Evolutionary conservation across 2,329 filamentous ascomycete species (phyloP).

Genomic region (Pyricularia sp.): DNA sequence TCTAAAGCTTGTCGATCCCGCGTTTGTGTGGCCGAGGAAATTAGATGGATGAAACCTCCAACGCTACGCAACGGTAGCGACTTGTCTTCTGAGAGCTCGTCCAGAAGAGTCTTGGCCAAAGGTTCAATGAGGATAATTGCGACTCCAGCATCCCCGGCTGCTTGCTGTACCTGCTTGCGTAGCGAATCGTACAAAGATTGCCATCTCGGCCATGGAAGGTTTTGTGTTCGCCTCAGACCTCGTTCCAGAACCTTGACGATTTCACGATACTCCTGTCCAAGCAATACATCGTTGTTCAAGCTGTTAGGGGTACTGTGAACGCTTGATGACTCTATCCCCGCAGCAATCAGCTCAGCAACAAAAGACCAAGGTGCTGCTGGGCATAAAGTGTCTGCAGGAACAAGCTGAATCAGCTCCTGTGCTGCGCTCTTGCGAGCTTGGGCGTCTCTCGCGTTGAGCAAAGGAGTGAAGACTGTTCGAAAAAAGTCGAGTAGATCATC

Average conservation of each 20-base stretch:
- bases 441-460: conserved; percentile 36
- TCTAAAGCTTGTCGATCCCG: conserved; percentile 51
- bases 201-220: conserved; percentile 35
- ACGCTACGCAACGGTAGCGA: conserved; percentile 16
- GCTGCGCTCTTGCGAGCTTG: conserved; percentile 32
- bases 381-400: conserved; percentile 30
- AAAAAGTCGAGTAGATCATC: conserved; percentile 33
- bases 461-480: conserved; percentile 40
- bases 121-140: conserved; percentile 59
- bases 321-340: conserved; percentile 27
- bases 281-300: conserved; percentile 28
- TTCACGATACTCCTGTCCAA: conserved; percentile 58
- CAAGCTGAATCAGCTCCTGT: conserved; percentile 35
- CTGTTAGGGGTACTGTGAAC: conserved; percentile 21
- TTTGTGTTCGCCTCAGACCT: conserved; percentile 38
- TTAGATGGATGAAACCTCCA: conserved; percentile 26
- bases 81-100: conserved; percentile 16
- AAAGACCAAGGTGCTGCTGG: conserved; percentile 39
- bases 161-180: conserved; percentile 40
- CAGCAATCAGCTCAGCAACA: conserved; percentile 31
- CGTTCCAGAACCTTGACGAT: conserved; percentile 53
- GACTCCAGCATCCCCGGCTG: conserved; percentile 55
- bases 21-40: conserved; percentile 38
- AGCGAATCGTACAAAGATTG: conserved; percentile 43
- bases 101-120: conserved; percentile 42